Evolutionary conservation across 257 asterid species (phyloP).

Genomic region (Fraxinus pennsylvanica): DNA sequence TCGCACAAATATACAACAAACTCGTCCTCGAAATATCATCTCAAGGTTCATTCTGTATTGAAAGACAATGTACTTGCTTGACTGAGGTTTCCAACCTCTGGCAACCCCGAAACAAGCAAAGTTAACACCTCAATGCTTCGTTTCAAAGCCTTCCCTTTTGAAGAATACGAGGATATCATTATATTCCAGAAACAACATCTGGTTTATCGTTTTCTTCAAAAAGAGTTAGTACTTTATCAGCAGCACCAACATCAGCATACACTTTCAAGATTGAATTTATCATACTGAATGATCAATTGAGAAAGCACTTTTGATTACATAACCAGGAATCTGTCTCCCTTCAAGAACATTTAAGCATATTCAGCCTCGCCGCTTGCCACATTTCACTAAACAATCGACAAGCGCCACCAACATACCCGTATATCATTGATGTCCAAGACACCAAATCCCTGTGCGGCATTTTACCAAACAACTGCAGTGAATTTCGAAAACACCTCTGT

Average conservation of each 20-base stretch:
- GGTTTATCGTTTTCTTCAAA: too few species aligned
- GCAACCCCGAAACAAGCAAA: slow-evolving; percentile 36
- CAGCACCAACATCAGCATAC: slow-evolving; percentile 29
- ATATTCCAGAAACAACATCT: slow-evolving; percentile 43
- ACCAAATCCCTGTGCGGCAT: slow-evolving; percentile 46
- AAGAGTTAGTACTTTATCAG: slow-evolving; percentile 27
- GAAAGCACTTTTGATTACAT: slow-evolving; percentile 38
- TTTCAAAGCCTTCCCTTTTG: slow-evolving; percentile 21
- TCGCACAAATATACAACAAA: slow-evolving; percentile 42
- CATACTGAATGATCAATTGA: slow-evolving; percentile 33
- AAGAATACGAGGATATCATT: slow-evolving; percentile 37
- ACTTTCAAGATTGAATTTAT: slow-evolving; percentile 42
- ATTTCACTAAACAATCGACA: slow-evolving; percentile 40
- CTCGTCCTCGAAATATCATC: slow-evolving; percentile 38
- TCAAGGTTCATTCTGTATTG: slow-evolving; percentile 34
- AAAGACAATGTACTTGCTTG: slow-evolving; percentile 40
- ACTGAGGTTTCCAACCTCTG: slow-evolving; percentile 17
- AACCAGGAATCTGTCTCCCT: slow-evolving; percentile 42
- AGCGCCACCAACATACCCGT: slow-evolving; percentile 34
- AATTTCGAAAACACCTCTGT: slow-evolving; percentile 30
- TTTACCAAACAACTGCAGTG: slow-evolving; percentile 42
- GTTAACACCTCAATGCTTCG: slow-evolving; percentile 43
- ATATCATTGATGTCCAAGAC: slow-evolving; percentile 51
- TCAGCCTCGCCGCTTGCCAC: slow-evolving; percentile 32
- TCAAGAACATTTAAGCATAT: slow-evolving; percentile 24